Evolutionary conservation across 2,329 filamentous ascomycete species (phyloP), one percentile per base, ranked within the genome.

Genomic region (Colletotrichum lini): DNA sequence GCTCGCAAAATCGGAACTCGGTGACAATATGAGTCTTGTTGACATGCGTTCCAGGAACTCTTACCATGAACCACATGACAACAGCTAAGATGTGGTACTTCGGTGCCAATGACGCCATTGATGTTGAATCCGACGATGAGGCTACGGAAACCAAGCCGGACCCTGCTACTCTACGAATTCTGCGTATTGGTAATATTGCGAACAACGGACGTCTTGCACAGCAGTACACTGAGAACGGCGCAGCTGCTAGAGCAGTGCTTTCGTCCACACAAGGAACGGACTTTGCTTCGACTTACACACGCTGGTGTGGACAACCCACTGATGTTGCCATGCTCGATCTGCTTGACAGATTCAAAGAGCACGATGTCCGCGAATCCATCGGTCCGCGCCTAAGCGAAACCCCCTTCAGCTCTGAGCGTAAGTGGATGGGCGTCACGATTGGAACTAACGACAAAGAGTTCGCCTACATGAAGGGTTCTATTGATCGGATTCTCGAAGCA

Each of bases 21-120:
- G 23, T 2, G 10, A 38, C 44, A 56, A 12, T 7, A 61, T 5
- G 23, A 10, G 52, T 9, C 12, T 26, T 16, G 44, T n/a, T 53
- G 40, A 60, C 45, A 38, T 18, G 40, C 35, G 35, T 8, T 16
- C 8, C 58, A 92, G 92, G 96, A 42, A 99, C 96, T 1, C 84
- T 99, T 72, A 99, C 96, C 0, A 95, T 95, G 79, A 99, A 98
- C 79, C 96, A 99, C 79, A 98, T 99, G 96, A 97, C 96, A 0
- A 95, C 95, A 0, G 95, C 95, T 18, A 97, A 96, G 78, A 91
- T 99, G 86, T 99, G 96, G 96, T 94, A 96, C 79, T 97, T 97
- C 80, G 94, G 95, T 74, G 88, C 89, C 21, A 81, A 84, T 21
- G 82, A 82, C 2, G 82, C 86, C 10, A 77, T 90, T 23, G 84